phyloP scores from a whole-genome alignment of 768 basidiomycete genomes.

The Tephrocybe rancida region DNA sequence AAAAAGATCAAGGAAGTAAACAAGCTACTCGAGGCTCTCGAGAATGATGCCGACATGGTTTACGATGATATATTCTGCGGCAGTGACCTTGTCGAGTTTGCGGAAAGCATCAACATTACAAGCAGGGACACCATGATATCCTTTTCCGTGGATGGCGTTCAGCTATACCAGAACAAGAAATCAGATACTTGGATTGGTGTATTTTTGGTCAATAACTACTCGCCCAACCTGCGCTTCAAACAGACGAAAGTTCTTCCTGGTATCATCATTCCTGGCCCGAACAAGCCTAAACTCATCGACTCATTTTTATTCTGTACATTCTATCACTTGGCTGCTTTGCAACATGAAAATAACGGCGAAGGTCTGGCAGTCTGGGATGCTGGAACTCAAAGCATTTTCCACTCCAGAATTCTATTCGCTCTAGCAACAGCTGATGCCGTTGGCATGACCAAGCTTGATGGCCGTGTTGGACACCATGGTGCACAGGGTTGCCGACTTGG shows the following conservation, averaged over 20 bases:
- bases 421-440: conserved; percentile 17
- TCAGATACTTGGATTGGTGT: conserved; percentile 43
- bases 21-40: conserved; percentile 12
- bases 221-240: conserved; percentile 31
- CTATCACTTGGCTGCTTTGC: conserved; percentile 7
- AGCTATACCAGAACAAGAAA: conserved; percentile 40
- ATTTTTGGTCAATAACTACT: conserved; percentile 30
- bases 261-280: conserved; percentile 5
- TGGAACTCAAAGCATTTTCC: neutral
- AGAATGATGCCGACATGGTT: neutral
- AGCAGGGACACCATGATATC: conserved; percentile 29
- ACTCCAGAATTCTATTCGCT: conserved; percentile 8
- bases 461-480: conserved; percentile 31
- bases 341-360: conserved; percentile 1
- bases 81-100: conserved; percentile 24
- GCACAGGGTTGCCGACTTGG: conserved; percentile 30
- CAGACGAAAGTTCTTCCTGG: conserved; percentile 32
- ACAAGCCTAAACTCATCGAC: conserved; percentile 7
- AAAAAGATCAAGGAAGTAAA: conserved; percentile 1
- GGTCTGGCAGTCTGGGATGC: conserved; percentile 31
- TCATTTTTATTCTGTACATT: neutral
- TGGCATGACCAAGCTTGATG: conserved; percentile 22
- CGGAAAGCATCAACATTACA: conserved; percentile 18
- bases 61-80: conserved; percentile 30
- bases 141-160: conserved; percentile 40